A percentile compares a stretch with the other conserved stretches of the same genome.
phyloP scores from a whole-genome alignment of 805 yeast genomes.

The Candida stauntonica region DNA sequence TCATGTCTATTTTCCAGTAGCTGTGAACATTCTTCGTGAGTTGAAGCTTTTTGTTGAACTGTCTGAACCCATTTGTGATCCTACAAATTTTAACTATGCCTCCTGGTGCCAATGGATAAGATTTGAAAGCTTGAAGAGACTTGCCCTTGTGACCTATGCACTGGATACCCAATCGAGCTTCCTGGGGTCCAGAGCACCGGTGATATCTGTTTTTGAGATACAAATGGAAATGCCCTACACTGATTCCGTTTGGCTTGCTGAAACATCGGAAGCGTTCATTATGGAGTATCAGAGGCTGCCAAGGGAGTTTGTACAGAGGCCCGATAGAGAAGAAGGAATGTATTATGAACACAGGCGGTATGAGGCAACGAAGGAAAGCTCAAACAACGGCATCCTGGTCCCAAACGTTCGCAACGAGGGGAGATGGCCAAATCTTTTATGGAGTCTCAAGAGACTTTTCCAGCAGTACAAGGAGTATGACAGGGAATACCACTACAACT shows the following conservation, averaged over 20 bases:
- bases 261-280: constrained; percentile 21
- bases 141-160: constrained; percentile 37
- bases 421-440: constrained; percentile 35
- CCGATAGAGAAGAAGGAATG: neutral
- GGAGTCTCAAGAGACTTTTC: constrained; percentile 30
- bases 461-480: constrained; percentile 26
- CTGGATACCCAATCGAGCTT: constrained; percentile 38
- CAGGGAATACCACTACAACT: constrained; percentile 30
- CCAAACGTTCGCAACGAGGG: constrained; percentile 29
- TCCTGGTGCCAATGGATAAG: constrained; percentile 43
- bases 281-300: constrained; percentile 29
- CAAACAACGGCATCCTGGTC: constrained; percentile 9
- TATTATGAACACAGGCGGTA: constrained; percentile 5
- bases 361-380: constrained; percentile 8
- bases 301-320: constrained; percentile 14
- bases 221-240: constrained; percentile 42
- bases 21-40: constrained; percentile 19
- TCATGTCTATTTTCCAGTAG: constrained; percentile 23
- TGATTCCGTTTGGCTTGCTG: constrained; percentile 41
- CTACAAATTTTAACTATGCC: constrained; percentile 5
- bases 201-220: constrained; percentile 41
- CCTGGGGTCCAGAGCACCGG: constrained; percentile 29
- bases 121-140: constrained; percentile 41
- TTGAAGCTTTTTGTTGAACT: constrained; percentile 13
- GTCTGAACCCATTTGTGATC: constrained; percentile 12